phyloP scores from a whole-genome alignment of 2,329 filamentous ascomycete genomes.

The Aotearoamyces nothofagi region DNA sequence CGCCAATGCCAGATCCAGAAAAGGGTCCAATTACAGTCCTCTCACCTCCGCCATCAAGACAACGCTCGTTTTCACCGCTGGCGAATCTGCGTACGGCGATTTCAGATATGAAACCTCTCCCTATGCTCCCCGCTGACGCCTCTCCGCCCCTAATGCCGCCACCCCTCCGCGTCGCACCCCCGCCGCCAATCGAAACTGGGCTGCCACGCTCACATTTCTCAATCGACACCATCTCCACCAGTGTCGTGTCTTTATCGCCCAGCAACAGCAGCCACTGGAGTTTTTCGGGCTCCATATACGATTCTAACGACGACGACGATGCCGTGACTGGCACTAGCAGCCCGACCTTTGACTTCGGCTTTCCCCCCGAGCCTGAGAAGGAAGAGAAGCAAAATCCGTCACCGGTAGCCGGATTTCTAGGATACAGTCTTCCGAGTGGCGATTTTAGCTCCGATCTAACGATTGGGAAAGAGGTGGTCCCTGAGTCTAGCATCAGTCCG shows the following conservation, averaged over 20 bases:
- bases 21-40: slow-evolving; percentile 11
- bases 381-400: background rate
- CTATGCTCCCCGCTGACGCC: background rate
- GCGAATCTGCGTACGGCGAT: background rate
- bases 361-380: background rate
- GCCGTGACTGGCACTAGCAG: background rate
- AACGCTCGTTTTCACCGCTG: background rate
- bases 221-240: slow-evolving; percentile 2
- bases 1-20: slow-evolving; percentile 8
- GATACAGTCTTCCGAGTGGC: background rate
- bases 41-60: slow-evolving; percentile 13
- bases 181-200: background rate
- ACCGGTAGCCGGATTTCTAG: background rate
- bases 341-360: background rate
- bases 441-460: background rate
- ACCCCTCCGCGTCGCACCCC: background rate
- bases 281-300: background rate
- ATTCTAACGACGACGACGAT: slow-evolving; percentile 1
- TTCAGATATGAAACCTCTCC: slow-evolving; percentile 2
- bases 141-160: background rate
- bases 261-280: background rate
- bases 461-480: slow-evolving; percentile 9
- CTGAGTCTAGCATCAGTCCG: slow-evolving; percentile 7
- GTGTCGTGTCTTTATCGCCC: background rate
- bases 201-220: slow-evolving; percentile 5